Percentiles rank a stretch among this genome's conserved stretches.
Conservation (phyloP, 2,329 filamentous ascomycete genomes). For the Aspergillus quadricinctus region DNA sequence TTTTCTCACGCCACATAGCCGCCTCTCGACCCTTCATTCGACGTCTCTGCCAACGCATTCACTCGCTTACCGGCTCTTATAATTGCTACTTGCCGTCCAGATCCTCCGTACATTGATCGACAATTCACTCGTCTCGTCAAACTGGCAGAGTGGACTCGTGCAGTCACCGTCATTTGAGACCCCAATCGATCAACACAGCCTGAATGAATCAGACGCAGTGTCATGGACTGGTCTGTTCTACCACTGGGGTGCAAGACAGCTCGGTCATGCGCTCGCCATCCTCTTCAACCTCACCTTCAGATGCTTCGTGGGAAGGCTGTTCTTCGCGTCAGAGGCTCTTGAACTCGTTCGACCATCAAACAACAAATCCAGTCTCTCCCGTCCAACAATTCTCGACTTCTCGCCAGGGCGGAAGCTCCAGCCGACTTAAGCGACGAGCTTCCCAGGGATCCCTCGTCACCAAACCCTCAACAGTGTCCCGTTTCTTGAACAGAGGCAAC, state of each 20-base stretch:
- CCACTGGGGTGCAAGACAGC: constrained; percentile 20
- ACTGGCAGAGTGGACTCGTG: not conserved
- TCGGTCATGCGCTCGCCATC: constrained; percentile 27
- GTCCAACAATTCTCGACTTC: constrained; percentile 12
- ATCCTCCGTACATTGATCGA: not conserved
- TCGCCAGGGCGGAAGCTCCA: constrained; percentile 14
- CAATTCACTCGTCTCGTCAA: not conserved
- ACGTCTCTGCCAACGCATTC: not conserved
- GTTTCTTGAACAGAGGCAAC: constrained; percentile 33
- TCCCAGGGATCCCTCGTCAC: constrained; percentile 34
- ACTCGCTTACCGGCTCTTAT: not conserved
- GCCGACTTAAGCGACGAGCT: constrained; percentile 31
- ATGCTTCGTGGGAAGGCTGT: constrained; percentile 12
- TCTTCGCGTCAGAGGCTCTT: constrained; percentile 13
- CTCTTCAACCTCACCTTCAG: constrained; percentile 16
- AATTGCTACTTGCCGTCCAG: not conserved
- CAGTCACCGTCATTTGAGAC: not conserved
- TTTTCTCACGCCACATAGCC: not conserved
- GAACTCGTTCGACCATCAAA: constrained; percentile 8
- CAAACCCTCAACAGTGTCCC: constrained; percentile 32
- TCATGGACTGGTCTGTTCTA: constrained; percentile 28
- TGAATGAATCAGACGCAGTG: constrained; percentile 31
- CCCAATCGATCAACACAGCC: constrained; percentile 10
- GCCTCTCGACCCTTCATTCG: not conserved
- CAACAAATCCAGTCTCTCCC: constrained; percentile 19